Conservation (phyloP, 306 rosid species). For the Begonia masoniana region DNA sequence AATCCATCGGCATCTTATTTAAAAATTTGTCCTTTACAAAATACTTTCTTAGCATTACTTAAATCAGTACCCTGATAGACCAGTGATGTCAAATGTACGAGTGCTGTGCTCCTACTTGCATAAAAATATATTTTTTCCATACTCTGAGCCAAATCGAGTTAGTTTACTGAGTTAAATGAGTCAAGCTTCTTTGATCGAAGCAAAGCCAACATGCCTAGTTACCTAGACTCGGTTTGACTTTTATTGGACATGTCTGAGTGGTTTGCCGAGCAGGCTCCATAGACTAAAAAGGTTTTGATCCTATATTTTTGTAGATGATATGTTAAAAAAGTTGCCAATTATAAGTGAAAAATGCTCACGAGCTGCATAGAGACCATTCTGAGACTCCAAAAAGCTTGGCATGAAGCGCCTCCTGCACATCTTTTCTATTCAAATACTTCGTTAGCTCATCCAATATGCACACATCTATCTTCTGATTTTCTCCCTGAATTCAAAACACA, state of each 20-base stretch:
- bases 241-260: not conserved
- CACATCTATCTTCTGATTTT: conserved; percentile 6
- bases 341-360: not conserved
- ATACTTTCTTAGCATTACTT: no score
- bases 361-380: conserved; percentile 6
- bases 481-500: not conserved
- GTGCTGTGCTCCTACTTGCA: no score
- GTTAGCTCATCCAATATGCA: conserved; percentile 1
- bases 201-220: no score
- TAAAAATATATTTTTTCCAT: no score
- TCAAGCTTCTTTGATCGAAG: no score
- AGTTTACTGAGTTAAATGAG: no score
- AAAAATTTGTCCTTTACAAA: no score
- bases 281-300: not conserved
- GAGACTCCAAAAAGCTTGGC: conserved; percentile 10
- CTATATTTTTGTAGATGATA: not conserved
- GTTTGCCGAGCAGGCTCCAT: not conserved
- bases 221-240: not conserved
- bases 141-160: no score
- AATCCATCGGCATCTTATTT: not conserved
- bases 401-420: conserved; percentile 21
- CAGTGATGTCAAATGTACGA: no score
- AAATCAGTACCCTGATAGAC: no score
- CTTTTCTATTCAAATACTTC: conserved; percentile 11
- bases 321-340: not conserved